Evolutionary conservation across 2,329 filamentous ascomycete species (phyloP).

Genomic region (Fusarium nelsonii): DNA sequence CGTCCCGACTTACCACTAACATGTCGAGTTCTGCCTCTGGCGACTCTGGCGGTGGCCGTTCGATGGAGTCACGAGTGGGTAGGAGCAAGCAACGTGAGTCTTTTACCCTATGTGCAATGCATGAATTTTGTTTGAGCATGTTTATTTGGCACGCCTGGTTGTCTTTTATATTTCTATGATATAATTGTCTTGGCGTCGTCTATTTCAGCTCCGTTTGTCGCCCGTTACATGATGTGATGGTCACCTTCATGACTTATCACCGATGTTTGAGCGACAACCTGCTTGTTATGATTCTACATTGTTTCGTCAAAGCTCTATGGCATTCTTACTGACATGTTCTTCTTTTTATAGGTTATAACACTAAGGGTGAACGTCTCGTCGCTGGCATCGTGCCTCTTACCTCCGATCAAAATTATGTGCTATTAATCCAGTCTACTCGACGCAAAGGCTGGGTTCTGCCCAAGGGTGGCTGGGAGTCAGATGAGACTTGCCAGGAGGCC

Average conservation of each 20-base stretch:
- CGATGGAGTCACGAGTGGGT: slow-evolving; percentile 81
- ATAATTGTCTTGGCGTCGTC: slow-evolving; percentile 10
- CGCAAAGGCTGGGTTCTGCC: slow-evolving; percentile 96
- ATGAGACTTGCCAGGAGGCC: slow-evolving; percentile 88
- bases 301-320: slow-evolving; percentile 13
- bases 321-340: slow-evolving; percentile 38
- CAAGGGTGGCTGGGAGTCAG: slow-evolving; percentile 97
- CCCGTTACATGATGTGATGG: slow-evolving; percentile 18
- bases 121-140: not conserved
- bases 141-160: not conserved
- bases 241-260: slow-evolving; percentile 21
- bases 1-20: slow-evolving; percentile 36
- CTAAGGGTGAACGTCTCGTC: slow-evolving; percentile 92
- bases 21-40: slow-evolving; percentile 55
- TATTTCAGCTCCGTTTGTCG: slow-evolving; percentile 7
- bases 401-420: slow-evolving; percentile 84
- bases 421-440: slow-evolving; percentile 92
- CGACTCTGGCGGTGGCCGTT: slow-evolving; percentile 58
- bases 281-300: not conserved
- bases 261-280: slow-evolving; percentile 9
- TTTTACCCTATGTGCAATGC: slow-evolving; percentile 25
- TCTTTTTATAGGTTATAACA: slow-evolving; percentile 79
- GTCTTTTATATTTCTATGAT: not conserved
- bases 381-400: slow-evolving; percentile 94
- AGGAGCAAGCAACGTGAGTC: slow-evolving; percentile 85